phyloP scores from a whole-genome alignment of 192 early-diverging fungal species.

The Coemansia sp. region DNA sequence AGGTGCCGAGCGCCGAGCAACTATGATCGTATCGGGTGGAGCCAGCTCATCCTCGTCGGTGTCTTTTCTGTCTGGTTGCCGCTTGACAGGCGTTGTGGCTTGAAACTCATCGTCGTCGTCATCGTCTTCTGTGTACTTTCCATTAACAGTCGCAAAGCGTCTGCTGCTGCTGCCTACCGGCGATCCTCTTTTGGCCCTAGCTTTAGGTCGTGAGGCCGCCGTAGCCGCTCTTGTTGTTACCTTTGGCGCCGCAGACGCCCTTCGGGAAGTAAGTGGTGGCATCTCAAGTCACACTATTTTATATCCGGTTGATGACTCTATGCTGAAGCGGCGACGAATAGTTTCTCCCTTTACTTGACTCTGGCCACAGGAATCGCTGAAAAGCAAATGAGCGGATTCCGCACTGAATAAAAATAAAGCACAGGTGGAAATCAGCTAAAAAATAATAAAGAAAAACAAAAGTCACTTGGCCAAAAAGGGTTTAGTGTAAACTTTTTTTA shows the following conservation, averaged over 20 bases:
- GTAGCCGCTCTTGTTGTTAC: no score
- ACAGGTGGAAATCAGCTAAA: not conserved
- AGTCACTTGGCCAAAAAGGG: not conserved
- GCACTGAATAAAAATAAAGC: not conserved
- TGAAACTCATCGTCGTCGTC: not conserved
- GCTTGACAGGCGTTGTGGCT: not conserved
- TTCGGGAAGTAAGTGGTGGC: no score
- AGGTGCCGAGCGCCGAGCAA: not conserved
- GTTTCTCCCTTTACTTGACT: not conserved
- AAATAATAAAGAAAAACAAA: not conserved
- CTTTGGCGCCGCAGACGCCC: no score
- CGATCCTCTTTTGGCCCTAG: not conserved
- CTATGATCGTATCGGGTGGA: not conserved
- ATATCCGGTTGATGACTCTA: no score
- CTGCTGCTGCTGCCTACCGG: not conserved
- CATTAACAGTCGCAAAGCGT: no score
- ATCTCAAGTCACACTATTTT: no score
- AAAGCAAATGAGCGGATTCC: not conserved
- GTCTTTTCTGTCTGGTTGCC: not conserved
- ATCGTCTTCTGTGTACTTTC: slow-evolving; percentile 2
- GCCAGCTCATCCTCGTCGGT: not conserved
- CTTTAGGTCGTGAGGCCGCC: not conserved
- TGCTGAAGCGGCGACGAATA: no score
- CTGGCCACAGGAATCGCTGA: not conserved
- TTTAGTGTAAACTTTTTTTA: no score